Percentiles rank a stretch among this genome's conserved stretches.
Evolutionary conservation across 129 eudicot species (phyloP).

Genomic region (Mikania micrantha): DNA sequence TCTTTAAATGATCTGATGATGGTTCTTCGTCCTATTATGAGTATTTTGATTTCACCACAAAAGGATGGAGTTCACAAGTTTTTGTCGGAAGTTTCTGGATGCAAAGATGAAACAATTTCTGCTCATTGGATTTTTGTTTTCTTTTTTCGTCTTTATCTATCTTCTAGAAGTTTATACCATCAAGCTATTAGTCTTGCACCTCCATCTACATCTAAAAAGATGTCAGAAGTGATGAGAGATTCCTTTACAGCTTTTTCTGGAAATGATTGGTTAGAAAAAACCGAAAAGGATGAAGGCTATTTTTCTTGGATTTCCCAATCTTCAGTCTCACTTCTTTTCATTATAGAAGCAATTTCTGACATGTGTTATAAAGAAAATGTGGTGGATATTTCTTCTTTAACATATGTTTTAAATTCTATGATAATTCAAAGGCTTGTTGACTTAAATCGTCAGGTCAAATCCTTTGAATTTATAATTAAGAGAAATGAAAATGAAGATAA

Average conservation of each 20-base stretch:
- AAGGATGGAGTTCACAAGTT: conserved; percentile 29
- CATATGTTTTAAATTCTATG: conserved; percentile 57
- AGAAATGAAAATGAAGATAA: conserved; percentile 28
- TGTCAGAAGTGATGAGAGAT: conserved; percentile 61
- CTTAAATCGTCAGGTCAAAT: conserved; percentile 53
- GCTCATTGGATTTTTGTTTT: conserved; percentile 48
- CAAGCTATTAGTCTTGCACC: conserved; percentile 65
- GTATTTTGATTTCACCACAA: conserved; percentile 31
- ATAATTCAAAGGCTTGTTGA: conserved; percentile 79
- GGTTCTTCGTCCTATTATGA: conserved; percentile 51
- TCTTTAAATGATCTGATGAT: conserved; percentile 49
- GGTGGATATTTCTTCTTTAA: conserved; percentile 40
- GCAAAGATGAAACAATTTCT: conserved; percentile 19
- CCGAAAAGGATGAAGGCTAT: conserved; percentile 51
- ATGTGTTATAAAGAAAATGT: conserved; percentile 30
- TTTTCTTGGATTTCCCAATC: conserved; percentile 66
- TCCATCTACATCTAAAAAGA: conserved; percentile 54
- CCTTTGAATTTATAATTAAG: conserved; percentile 44
- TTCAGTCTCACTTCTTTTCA: conserved; percentile 53
- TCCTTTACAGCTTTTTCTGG: conserved; percentile 48
- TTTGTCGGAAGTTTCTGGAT: conserved; percentile 32
- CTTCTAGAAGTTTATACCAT: conserved; percentile 63
- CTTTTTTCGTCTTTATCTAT: conserved; percentile 64
- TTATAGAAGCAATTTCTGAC: conserved; percentile 36
- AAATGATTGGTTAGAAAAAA: conserved; percentile 53